Evolutionary conservation across 768 basidiomycete species (phyloP).

Genomic region (Leccinellum luteum): DNA sequence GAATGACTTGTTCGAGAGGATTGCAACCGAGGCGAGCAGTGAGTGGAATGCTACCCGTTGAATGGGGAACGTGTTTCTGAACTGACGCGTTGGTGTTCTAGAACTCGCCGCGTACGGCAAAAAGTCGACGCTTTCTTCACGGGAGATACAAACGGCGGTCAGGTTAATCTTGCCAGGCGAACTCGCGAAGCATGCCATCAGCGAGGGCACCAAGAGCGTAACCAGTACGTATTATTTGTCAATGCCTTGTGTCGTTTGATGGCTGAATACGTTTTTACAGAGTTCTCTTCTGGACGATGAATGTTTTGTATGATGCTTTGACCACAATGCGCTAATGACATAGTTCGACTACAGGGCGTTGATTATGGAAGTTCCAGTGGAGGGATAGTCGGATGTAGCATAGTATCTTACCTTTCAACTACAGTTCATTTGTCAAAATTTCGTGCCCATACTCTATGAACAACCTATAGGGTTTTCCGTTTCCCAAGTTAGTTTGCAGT

Average conservation of each 20-base stretch:
- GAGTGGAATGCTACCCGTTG: conserved; percentile 12
- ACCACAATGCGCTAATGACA: not conserved
- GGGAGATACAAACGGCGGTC: conserved; percentile 70
- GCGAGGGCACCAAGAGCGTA: conserved; percentile 67
- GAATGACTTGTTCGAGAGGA: conserved; percentile 61
- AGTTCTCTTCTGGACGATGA: conserved; percentile 29
- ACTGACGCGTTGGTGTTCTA: conserved; percentile 10
- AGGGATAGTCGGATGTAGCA: conserved; percentile 17
- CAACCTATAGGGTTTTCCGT: too few relatives aligned
- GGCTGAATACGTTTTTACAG: conserved; percentile 12
- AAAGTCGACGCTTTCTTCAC: conserved; percentile 72
- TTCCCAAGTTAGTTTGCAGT: not conserved
- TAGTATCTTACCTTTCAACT: conserved; percentile 16
- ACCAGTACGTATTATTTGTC: conserved; percentile 34
- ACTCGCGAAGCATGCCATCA: conserved; percentile 73
- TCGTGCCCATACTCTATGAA: too few relatives aligned
- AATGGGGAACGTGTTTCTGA: not conserved
- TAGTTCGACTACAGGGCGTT: not conserved
- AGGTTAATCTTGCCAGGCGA: conserved; percentile 70
- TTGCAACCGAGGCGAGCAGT: conserved; percentile 53
- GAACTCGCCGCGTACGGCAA: conserved; percentile 68
- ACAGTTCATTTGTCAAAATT: not conserved
- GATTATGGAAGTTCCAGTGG: not conserved
- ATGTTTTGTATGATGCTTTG: not conserved
- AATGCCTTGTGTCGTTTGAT: not conserved